Conservation (phyloP, 1,139 yeast species). For the Arxiozyma telluris region DNA sequence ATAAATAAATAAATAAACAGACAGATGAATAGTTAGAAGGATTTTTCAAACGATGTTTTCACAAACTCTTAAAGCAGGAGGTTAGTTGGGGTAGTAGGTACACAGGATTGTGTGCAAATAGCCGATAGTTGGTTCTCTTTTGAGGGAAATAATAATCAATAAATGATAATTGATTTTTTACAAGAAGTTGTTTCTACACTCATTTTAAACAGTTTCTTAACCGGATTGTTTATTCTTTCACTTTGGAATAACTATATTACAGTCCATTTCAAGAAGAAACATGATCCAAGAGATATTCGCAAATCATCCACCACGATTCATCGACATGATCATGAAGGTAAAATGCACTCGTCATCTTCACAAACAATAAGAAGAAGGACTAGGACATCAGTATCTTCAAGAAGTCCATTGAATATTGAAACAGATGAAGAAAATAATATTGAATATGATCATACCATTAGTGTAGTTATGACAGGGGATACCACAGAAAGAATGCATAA, state of each 20-base stretch:
- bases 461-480: conserved; percentile 9
- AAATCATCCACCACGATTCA: conserved; percentile 18
- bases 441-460: conserved; percentile 25
- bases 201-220: conserved; percentile 16
- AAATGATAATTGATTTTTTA: conserved; percentile 6
- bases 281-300: conserved; percentile 26
- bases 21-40: too few relatives aligned
- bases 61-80: not conserved
- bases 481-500: not conserved
- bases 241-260: conserved; percentile 24
- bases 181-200: conserved; percentile 14
- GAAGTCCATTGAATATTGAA: conserved; percentile 19
- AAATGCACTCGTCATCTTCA: not conserved
- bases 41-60: not conserved
- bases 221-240: conserved; percentile 22
- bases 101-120: not conserved
- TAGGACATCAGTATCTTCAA: conserved; percentile 15
- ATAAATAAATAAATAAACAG: not conserved
- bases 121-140: too few relatives aligned
- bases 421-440: conserved; percentile 21
- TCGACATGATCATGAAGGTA: conserved; percentile 6
- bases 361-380: conserved; percentile 7
- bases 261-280: conserved; percentile 17
- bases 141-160: not conserved
- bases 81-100: too few relatives aligned